These are phyloP conservation scores for Verticillium nonalfalfae DNA, from an alignment of 2,329 filamentous ascomycete genomes.

Conservation along the genomic window DNA sequence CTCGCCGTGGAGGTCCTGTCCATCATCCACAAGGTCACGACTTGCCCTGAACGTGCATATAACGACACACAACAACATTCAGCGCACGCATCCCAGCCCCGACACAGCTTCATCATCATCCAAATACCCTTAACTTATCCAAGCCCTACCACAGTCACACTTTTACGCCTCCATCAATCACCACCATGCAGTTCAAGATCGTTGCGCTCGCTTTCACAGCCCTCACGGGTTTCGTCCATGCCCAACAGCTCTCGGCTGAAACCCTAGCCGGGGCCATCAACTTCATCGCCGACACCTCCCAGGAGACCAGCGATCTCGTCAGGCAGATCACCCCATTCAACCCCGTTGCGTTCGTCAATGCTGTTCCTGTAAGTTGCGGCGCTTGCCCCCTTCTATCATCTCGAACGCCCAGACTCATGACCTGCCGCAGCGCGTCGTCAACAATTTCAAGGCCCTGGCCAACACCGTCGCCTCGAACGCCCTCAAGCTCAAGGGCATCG, in stretches of 20 bases:
- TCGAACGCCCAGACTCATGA: neutral
- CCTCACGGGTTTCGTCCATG: conserved; percentile 7
- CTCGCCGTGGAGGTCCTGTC: neutral
- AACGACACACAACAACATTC: too few relatives aligned
- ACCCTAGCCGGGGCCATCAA: conserved; percentile 7
- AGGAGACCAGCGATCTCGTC: conserved; percentile 4
- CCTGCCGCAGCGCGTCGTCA: neutral
- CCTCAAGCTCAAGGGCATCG: neutral
- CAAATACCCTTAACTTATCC: neutral
- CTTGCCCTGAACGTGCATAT: too few relatives aligned
- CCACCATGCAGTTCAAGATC: conserved; percentile 13
- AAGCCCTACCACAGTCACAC: neutral
- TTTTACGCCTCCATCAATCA: neutral
- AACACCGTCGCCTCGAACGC: conserved; percentile 1
- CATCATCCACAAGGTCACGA: too few relatives aligned
- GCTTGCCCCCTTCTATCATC: neutral
- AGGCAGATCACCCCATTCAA: conserved; percentile 1
- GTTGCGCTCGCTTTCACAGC: conserved; percentile 11
- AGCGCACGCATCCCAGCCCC: too few relatives aligned
- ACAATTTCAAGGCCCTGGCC: conserved; percentile 3
- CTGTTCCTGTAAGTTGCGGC: conserved; percentile 2
- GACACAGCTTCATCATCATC: neutral
- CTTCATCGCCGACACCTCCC: conserved; percentile 8
- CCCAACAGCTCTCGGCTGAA: conserved; percentile 5
- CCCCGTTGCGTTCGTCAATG: neutral